These are phyloP conservation scores for Zasmidium cellare DNA, from an alignment of 2,329 filamentous ascomycete species.

Conservation along the genomic window DNA sequence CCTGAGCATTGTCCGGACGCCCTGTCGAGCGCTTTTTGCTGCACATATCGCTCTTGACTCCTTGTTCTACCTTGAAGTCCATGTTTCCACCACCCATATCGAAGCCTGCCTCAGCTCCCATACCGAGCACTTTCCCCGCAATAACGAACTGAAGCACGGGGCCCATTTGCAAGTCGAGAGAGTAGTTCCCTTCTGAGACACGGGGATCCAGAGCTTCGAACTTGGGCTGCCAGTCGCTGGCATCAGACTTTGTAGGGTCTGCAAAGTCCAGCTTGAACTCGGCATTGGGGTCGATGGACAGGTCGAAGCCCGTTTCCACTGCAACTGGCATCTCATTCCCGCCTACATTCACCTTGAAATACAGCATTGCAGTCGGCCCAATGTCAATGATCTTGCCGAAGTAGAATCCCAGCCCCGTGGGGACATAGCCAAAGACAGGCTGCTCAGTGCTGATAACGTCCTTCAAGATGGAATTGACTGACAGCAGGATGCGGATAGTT, in stretches of 20 bases:
- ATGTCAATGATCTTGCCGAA: too few species aligned
- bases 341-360: not conserved
- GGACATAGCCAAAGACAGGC: too few species aligned
- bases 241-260: not conserved
- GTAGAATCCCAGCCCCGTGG: too few species aligned
- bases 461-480: not conserved
- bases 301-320: not conserved
- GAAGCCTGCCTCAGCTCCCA: not conserved
- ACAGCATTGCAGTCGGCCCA: not conserved
- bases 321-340: not conserved
- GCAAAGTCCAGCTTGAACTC: constrained; percentile 1
- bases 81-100: not conserved
- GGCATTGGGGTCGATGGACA: not conserved
- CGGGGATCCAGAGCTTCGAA: not conserved
- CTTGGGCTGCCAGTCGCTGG: not conserved
- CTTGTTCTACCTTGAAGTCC: not conserved
- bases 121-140: not conserved
- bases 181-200: not conserved
- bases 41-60: not conserved
- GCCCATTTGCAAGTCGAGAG: not conserved
- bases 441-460: too few species aligned
- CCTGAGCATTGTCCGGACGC: too few species aligned
- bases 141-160: not conserved
- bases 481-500: not conserved
- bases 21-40: not conserved